Percentiles rank a stretch among this genome's conserved stretches.
phyloP scores from a whole-genome alignment of 2,329 filamentous ascomycete species.

The Fusarium sulawesiense region DNA sequence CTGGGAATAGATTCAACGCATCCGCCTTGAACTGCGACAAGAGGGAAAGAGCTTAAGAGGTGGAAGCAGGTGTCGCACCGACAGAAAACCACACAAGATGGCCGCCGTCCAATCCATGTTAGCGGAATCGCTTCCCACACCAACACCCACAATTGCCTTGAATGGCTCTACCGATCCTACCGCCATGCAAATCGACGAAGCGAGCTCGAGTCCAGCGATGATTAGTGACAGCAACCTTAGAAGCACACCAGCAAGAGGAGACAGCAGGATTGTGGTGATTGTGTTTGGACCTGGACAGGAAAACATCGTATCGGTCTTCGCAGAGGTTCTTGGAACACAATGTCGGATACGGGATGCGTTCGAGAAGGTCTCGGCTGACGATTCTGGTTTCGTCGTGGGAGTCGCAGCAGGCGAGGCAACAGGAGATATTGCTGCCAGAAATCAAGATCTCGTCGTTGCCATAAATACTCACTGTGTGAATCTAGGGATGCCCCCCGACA shows the following conservation, averaged over 20 bases:
- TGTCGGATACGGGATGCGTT: constrained; percentile 69
- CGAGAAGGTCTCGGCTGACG: constrained; percentile 62
- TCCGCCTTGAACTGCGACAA: constrained; percentile 1
- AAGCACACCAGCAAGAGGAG: constrained; percentile 62
- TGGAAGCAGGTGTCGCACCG: constrained; percentile 5
- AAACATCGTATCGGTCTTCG: constrained; percentile 78
- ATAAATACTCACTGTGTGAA: constrained; percentile 84
- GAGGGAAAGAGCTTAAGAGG: constrained; percentile 18
- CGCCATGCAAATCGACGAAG: constrained; percentile 51
- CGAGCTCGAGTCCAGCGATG: constrained; percentile 50
- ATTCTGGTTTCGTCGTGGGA: constrained; percentile 75
- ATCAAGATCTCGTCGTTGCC: constrained; percentile 69
- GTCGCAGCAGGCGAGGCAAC: constrained; percentile 68
- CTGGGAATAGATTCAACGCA: constrained; percentile 20
- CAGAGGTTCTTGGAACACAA: constrained; percentile 82
- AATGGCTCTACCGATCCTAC: constrained; percentile 43
- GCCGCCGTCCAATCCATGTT: constrained; percentile 55
- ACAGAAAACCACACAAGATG: constrained; percentile 44
- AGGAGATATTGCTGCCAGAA: constrained; percentile 66
- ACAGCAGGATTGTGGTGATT: constrained; percentile 71
- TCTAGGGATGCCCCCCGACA: constrained; percentile 75
- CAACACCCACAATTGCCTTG: constrained; percentile 42
- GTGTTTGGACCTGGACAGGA: constrained; percentile 79
- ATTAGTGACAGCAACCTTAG: constrained; percentile 56
- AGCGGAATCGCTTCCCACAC: constrained; percentile 49